phyloP scores from a whole-genome alignment of 2,329 filamentous ascomycete species.

The Teratosphaeriaceae sp. region DNA sequence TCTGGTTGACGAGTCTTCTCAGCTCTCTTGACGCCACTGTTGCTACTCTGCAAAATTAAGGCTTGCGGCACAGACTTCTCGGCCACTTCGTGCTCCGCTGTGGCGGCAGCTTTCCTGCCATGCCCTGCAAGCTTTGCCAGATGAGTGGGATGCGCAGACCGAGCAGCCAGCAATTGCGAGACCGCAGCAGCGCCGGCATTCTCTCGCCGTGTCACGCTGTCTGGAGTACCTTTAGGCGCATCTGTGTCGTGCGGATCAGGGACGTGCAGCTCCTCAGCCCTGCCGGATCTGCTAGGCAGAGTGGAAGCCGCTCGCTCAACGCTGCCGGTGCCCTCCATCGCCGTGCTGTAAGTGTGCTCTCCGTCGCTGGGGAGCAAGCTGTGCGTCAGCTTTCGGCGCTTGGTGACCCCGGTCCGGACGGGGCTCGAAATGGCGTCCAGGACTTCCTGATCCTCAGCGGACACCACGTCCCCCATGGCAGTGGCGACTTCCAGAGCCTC shows the following conservation, averaged over 20 bases:
- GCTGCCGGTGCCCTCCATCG: not conserved
- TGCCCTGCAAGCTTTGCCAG: conserved; percentile 3
- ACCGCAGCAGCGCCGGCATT: conserved; percentile 29
- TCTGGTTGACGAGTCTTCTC: not conserved
- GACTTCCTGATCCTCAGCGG: conserved; percentile 31
- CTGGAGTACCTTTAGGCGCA: conserved; percentile 16
- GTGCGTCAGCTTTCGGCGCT: conserved; percentile 15
- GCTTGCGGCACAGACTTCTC: not conserved
- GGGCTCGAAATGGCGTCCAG: conserved; percentile 21
- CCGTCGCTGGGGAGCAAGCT: no score
- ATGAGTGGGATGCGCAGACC: not conserved
- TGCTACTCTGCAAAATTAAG: not conserved
- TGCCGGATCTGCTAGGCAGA: conserved; percentile 21
- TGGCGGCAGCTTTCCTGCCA: conserved; percentile 4
- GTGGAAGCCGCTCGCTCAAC: conserved; percentile 6
- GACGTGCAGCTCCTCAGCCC: conserved; percentile 19
- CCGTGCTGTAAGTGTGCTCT: no score
- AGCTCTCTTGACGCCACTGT: not conserved
- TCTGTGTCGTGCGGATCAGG: conserved; percentile 11
- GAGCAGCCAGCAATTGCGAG: conserved; percentile 20
- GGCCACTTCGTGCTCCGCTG: not conserved
- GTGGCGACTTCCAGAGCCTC: conserved; percentile 27
- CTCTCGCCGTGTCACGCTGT: conserved; percentile 28
- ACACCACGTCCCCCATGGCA: conserved; percentile 27
- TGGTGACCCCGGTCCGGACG: conserved; percentile 10